Evolutionary conservation across 169 alveolate genomes (phyloP), one percentile per base, ranked within the genome.

Genomic region (Plasmodium coatneyi): DNA sequence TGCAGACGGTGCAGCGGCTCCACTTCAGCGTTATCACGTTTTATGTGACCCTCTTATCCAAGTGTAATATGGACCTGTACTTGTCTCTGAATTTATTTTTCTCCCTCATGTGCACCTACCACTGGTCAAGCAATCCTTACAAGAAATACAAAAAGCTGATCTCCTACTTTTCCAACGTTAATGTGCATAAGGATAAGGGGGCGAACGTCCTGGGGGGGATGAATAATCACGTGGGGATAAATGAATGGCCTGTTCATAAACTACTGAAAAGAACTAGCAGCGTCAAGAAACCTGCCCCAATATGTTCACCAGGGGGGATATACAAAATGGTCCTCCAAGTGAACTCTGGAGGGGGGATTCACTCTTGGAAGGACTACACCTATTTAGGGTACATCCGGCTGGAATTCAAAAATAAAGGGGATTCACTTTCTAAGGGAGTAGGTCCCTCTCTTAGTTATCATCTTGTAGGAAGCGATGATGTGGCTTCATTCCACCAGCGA

Each of bases 1-100:
- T n/a, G 70, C 41, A 19, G 16, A 87, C n/a, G 71, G 32, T 87
- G 46, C 86, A 87, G 46, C 36, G 66, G 19, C 36, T 79, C 19
- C 93, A 72, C 10, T 87, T 78, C 80, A 87, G 52, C 46, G 71
- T 87, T 28, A 22, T 87, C 28, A 32, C 54, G n/a, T 87, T 87
- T 41, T 14, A 76, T 19, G 41, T 39, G 25, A 78, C 56, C 2
- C 71, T 49, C 30, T 6, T 87, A 32, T 32, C 41, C 52, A 74
- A 87, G 71, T 49, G 71, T 16, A 78, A 39, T 3, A 39, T 78
- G 76, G 54, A 28, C 30, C 46, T 79, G 2, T 87, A 87, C 80
- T 16, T 86, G 1, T 52, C 22, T 28, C 79, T 87, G 34, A 54
- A 25, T 25, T 43, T 87, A 39, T 87, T 87, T 66, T 79, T 78